Evolutionary conservation across 78 protist genomes (phyloP).

Genomic region (Dictyostelium discoideum): DNA sequence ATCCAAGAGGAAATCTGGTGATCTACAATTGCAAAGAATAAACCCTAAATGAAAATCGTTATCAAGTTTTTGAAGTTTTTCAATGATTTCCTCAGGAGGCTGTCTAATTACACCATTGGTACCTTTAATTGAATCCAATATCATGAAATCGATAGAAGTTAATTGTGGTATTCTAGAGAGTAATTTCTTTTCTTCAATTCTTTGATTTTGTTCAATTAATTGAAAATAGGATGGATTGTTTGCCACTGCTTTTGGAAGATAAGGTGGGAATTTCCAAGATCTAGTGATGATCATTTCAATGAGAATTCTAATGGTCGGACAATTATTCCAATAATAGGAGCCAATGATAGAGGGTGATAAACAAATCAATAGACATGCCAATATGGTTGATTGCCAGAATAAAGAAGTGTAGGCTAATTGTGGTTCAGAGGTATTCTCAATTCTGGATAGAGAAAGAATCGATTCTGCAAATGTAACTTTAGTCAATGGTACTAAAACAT

Average conservation of each 20-base stretch:
- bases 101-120: conserved; percentile 12
- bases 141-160: background rate
- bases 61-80: conserved; percentile 34
- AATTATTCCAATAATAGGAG: conserved; percentile 4
- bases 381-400: conserved; percentile 53
- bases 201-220: conserved; percentile 28
- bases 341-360: conserved; percentile 29
- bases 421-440: background rate
- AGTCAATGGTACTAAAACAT: background rate
- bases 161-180: conserved; percentile 1
- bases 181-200: conserved; percentile 21
- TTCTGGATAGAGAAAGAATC: background rate
- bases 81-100: conserved; percentile 63
- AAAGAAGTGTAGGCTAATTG: background rate
- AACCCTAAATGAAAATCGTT: conserved; percentile 48
- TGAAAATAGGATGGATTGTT: background rate
- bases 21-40: conserved; percentile 37
- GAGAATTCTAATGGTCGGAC: conserved; percentile 43
- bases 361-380: conserved; percentile 35
- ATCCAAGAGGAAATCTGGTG: conserved; percentile 61
- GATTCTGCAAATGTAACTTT: conserved; percentile 2
- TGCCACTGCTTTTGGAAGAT: background rate
- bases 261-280: conserved; percentile 66
- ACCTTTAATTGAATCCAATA: conserved; percentile 8
- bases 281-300: conserved; percentile 62